Conservation (phyloP, 2,329 filamentous ascomycete species). For the Fusarium sp. region DNA sequence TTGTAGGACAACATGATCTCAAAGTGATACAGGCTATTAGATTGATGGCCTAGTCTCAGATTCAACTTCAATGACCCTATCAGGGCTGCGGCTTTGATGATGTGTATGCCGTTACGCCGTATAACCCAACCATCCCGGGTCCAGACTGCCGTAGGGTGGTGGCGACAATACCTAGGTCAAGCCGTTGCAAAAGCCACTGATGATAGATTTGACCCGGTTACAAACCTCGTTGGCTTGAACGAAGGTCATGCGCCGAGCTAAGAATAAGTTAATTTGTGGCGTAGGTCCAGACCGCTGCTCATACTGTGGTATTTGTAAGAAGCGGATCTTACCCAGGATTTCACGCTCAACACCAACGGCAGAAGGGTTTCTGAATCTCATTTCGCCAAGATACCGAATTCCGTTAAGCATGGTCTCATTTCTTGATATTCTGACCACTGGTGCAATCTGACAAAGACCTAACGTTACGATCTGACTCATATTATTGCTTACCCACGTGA, state of each 20-base stretch:
- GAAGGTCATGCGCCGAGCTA: not conserved
- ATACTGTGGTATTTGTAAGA: not conserved
- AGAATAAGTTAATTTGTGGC: not conserved
- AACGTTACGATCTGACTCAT: not conserved
- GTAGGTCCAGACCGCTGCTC: not conserved
- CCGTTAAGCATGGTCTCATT: not conserved
- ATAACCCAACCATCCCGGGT: not conserved
- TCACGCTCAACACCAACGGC: too few species aligned
- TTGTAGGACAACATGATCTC: fast-evolving
- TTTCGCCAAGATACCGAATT: fast-evolving
- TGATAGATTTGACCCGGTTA: fast-evolving
- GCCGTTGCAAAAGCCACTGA: fast-evolving
- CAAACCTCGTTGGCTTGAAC: not conserved
- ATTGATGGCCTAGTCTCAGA: fast-evolving
- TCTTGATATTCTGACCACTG: too few species aligned
- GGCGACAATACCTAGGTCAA: too few species aligned
- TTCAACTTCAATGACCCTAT: not conserved
- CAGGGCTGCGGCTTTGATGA: fast-evolving
- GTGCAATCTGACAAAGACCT: not conserved
- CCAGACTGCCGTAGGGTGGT: not conserved
- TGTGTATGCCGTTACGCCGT: not conserved
- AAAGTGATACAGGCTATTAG: not conserved
- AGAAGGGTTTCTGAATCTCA: fast-evolving
- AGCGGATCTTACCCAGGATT: not conserved
- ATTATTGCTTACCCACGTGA: conserved; percentile 2